These are phyloP conservation scores for Suillus subaureus DNA, from an alignment of 768 basidiomycete species.

Conservation along the genomic window DNA sequence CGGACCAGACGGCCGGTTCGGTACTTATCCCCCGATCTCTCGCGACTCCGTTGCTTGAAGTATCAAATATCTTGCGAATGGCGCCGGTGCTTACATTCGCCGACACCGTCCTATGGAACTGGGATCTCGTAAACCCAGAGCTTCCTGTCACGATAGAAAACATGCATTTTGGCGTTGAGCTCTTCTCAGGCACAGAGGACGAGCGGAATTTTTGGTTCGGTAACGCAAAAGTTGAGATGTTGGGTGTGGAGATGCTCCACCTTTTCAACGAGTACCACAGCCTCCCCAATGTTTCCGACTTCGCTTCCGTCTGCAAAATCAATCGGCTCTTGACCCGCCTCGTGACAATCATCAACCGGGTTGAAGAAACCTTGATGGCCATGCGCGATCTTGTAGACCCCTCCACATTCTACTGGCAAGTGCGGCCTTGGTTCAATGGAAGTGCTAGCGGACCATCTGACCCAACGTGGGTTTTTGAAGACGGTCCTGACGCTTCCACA, in stretches of 20 bases:
- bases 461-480: conserved; percentile 78
- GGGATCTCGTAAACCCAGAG: conserved; percentile 58
- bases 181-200: conserved; percentile 85
- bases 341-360: conserved; percentile 67
- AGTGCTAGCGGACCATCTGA: conserved; percentile 57
- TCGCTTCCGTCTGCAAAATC: conserved; percentile 66
- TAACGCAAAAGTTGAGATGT: conserved; percentile 83
- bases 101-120: conserved; percentile 96
- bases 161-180: conserved; percentile 62
- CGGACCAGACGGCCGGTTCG: conserved; percentile 37
- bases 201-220: conserved; percentile 86
- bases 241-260: conserved; percentile 82
- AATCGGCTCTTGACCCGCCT: conserved; percentile 72
- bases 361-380: conserved; percentile 68
- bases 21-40: conserved; percentile 74
- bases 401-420: conserved; percentile 83
- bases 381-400: conserved; percentile 80
- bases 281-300: conserved; percentile 66
- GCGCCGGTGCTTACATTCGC: conserved; percentile 95
- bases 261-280: conserved; percentile 88
- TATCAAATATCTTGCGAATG: conserved; percentile 78
- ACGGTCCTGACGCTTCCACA: conserved; percentile 56
- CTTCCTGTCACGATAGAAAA: conserved; percentile 69
- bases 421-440: conserved; percentile 93
- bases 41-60: conserved; percentile 72